phyloP scores from a whole-genome alignment of 2,329 filamentous ascomycete species.

The Xylariaceae sp. region DNA sequence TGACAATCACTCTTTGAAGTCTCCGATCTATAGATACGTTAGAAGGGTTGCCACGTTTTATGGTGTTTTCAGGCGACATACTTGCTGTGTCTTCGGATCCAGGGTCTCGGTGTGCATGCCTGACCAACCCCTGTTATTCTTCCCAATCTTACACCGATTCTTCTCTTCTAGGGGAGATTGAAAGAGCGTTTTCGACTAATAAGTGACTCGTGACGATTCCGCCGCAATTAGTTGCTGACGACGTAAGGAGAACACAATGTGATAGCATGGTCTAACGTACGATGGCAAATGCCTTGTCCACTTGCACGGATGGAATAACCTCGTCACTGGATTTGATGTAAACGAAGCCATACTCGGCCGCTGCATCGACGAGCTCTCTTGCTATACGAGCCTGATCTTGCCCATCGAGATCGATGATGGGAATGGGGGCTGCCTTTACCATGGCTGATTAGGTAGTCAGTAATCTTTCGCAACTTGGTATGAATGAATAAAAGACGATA shows the following conservation, averaged over 20 bases:
- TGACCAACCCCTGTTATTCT: slow-evolving; percentile 83
- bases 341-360: slow-evolving; percentile 78
- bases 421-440: slow-evolving; percentile 50
- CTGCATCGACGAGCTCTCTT: slow-evolving; percentile 70
- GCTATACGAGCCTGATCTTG: slow-evolving; percentile 52
- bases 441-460: slow-evolving; percentile 13
- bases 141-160: slow-evolving; percentile 65
- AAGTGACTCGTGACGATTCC: neutral
- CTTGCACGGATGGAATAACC: slow-evolving; percentile 60
- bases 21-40: slow-evolving; percentile 54
- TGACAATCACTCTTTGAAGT: slow-evolving; percentile 71
- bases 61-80: slow-evolving; percentile 35
- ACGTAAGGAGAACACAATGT: neutral
- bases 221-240: neutral
- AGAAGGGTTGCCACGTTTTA: neutral
- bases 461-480: neutral
- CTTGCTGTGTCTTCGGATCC: slow-evolving; percentile 76
- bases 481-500: neutral
- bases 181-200: slow-evolving; percentile 68
- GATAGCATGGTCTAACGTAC: slow-evolving; percentile 42
- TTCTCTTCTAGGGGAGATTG: slow-evolving; percentile 66
- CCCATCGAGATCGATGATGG: slow-evolving; percentile 74
- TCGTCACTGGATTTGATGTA: slow-evolving; percentile 73
- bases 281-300: slow-evolving; percentile 68
- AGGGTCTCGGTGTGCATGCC: slow-evolving; percentile 83